A percentile compares a stretch with the other conserved stretches of the same genome.
phyloP scores from a whole-genome alignment of 1,284 basidiomycete species.

The Fomitopsis betulina region DNA sequence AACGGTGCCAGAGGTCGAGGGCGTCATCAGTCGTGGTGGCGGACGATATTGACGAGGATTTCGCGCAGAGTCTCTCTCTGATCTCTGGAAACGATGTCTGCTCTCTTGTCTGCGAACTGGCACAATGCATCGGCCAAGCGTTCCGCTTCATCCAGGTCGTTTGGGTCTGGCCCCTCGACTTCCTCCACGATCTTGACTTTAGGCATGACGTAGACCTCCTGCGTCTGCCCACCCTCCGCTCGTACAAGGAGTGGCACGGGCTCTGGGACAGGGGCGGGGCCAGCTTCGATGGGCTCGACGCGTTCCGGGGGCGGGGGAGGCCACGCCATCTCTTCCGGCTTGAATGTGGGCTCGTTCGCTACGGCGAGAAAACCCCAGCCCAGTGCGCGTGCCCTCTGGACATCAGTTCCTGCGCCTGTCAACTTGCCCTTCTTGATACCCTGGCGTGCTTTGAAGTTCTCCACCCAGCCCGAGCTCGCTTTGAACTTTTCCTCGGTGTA shows the following conservation, averaged over 20 bases:
- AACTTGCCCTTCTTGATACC: slow-evolving; percentile 66
- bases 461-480: slow-evolving; percentile 86
- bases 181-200: not conserved
- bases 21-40: not conserved
- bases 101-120: slow-evolving; percentile 23
- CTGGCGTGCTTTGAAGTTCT: slow-evolving; percentile 85
- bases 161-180: slow-evolving; percentile 10
- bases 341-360: not conserved
- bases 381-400: slow-evolving; percentile 6
- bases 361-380: not conserved
- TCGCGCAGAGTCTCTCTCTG: slow-evolving; percentile 39
- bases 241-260: not conserved
- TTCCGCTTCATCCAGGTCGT: slow-evolving; percentile 47
- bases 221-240: not conserved
- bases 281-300: not conserved
- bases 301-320: not conserved
- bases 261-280: not conserved
- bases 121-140: slow-evolving; percentile 47
- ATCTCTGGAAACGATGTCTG: slow-evolving; percentile 26
- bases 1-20: not conserved
- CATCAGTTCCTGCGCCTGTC: slow-evolving; percentile 29
- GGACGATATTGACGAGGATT: slow-evolving; percentile 38
- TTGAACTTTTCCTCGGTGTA: slow-evolving; percentile 78
- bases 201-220: not conserved
- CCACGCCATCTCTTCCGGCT: not conserved